Base-by-base conservation (phyloP, 306 rosid genomes). In the Prunus salicina region DNA sequence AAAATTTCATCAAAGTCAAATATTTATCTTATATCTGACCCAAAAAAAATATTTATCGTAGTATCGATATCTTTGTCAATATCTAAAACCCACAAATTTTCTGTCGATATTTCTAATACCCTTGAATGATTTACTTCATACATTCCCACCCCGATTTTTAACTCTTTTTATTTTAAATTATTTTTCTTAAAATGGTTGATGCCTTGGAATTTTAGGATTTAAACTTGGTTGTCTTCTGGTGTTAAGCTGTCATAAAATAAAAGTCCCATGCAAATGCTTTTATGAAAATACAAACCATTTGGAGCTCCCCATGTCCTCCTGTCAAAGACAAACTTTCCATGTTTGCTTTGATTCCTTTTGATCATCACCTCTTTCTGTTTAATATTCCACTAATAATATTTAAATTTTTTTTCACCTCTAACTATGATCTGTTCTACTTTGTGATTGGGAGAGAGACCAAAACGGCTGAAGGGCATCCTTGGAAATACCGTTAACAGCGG, bases 291-390 rank as follows among this genome's bases (percentile, higher is more conserved):
- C 19, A 62, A 12, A 14, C 10, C 4, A 62, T 58, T 43, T 43
- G 76, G 67, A 58, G 38, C 76, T 20, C 25, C 76, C 56, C 63
- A 73, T 43, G 25, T 72, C 67, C 49, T 62, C 67, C 43, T 58
- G 25, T 57, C 76, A 73, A 41, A 72, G 55, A 57, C 67, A 43
- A 22, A 18, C 30, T 72, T 72, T 38, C 52, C 45, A 55, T 20
- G 20, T 70, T 69, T 30, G n/a, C 74, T 19, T 34, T 69, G 30
- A 50, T 27, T 45, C 24, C 43, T 68, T 47, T 47, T 5, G 24
- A 15, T 6, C 19, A 19, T 2, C 56, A 45, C 51, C 38, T 14
- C 20, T 14, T 55, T 14, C 20, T 14, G 20, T 52, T 15, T 28
- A 20, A 52, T 71, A 71, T 34, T 71, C 76, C 65, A 71, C 6